phyloP scores from a whole-genome alignment of 192 early-diverging fungal species.

The Backusella parvicylindrica region DNA sequence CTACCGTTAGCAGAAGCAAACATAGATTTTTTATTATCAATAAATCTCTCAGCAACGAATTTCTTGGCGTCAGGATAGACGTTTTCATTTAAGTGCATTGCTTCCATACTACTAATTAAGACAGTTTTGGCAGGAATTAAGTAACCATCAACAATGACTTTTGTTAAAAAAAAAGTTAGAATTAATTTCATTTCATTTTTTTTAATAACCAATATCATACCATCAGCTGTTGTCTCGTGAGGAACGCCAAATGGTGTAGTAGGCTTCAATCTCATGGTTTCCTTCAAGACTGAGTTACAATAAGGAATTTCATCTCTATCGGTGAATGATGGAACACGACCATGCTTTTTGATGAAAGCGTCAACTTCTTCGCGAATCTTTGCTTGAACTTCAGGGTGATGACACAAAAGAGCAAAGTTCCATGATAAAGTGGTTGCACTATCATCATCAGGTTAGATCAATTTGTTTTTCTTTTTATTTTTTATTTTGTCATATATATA shows the following conservation, averaged over 20 bases:
- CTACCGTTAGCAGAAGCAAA: slow-evolving; percentile 9
- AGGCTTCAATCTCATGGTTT: slow-evolving; percentile 11
- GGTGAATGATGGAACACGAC: not conserved
- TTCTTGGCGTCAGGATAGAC: slow-evolving; percentile 40
- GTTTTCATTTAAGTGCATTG: slow-evolving; percentile 38
- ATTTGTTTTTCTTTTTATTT: not conserved
- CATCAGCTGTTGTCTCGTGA: slow-evolving; percentile 8
- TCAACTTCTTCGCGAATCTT: slow-evolving; percentile 14
- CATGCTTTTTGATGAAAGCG: not conserved
- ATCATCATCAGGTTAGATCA: not conserved
- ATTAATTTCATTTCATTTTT: not conserved
- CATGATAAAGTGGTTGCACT: slow-evolving; percentile 16
- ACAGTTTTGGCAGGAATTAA: slow-evolving; percentile 46
- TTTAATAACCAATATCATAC: not conserved
- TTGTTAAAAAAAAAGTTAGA: not conserved
- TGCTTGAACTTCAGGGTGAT: slow-evolving; percentile 19
- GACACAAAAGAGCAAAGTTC: slow-evolving; percentile 11
- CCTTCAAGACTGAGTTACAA: slow-evolving; percentile 15
- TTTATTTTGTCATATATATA: not conserved
- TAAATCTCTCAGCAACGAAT: slow-evolving; percentile 45
- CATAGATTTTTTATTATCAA: not conserved
- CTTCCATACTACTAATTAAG: slow-evolving; percentile 43
- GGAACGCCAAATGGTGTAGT: not conserved
- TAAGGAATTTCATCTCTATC: slow-evolving; percentile 15
- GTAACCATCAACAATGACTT: slow-evolving; percentile 34